These are phyloP conservation scores for Cladosporium sp. DNA, from an alignment of 2,329 filamentous ascomycete genomes.

Conservation along the genomic window DNA sequence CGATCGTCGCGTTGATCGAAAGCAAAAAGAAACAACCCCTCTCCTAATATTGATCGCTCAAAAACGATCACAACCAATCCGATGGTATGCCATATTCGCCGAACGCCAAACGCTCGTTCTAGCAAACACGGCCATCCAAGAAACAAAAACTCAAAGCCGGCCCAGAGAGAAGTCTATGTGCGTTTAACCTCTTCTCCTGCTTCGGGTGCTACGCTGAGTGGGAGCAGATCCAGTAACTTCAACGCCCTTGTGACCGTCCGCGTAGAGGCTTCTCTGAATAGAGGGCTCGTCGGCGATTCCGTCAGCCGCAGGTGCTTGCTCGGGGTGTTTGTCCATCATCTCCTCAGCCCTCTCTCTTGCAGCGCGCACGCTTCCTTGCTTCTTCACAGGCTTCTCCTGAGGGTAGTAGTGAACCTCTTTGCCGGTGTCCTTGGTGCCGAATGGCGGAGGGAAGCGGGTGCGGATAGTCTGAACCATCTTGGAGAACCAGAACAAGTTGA, in stretches of 20 bases:
- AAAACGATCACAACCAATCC: too few species aligned
- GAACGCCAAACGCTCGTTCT: background rate
- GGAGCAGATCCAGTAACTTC: constrained; percentile 20
- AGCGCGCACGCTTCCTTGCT: constrained; percentile 23
- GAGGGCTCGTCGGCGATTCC: constrained; percentile 2
- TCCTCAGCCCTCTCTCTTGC: constrained; percentile 21
- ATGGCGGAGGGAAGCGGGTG: constrained; percentile 65
- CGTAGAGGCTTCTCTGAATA: constrained; percentile 21
- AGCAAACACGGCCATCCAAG: background rate
- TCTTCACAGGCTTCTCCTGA: constrained; percentile 19
- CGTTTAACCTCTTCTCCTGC: constrained; percentile 16
- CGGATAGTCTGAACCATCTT: constrained; percentile 79
- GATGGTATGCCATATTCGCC: too few species aligned
- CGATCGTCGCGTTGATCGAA: too few species aligned
- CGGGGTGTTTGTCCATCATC: constrained; percentile 11
- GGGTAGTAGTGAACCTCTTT: constrained; percentile 25
- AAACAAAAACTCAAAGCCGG: background rate
- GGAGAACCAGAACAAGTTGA: constrained; percentile 82
- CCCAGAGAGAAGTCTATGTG: background rate
- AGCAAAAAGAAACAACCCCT: too few species aligned
- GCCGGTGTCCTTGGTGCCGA: constrained; percentile 38
- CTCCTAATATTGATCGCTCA: too few species aligned
- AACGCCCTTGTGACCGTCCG: constrained; percentile 22
- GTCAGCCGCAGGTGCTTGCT: constrained; percentile 8
- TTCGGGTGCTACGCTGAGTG: constrained; percentile 10